Evolutionary conservation across 179 eudicot species (phyloP).

Genomic region (Pouteria campechiana): DNA sequence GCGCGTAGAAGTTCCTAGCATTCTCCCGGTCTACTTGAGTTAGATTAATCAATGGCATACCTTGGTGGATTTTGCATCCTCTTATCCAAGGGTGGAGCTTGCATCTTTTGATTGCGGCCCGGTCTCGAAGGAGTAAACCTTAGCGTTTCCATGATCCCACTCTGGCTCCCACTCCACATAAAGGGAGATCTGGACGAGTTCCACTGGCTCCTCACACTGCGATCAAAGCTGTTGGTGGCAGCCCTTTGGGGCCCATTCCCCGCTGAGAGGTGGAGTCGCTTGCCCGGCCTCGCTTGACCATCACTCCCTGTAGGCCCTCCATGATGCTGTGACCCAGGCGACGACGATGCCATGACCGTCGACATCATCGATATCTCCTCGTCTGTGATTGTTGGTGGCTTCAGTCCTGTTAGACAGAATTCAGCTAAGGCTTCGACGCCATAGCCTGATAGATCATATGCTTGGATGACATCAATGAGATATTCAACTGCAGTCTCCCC

Average conservation of each 20-base stretch:
- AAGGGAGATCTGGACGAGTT: slow-evolving; percentile 20
- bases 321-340: slow-evolving; percentile 1
- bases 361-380: slow-evolving; percentile 14
- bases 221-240: slow-evolving; percentile 21
- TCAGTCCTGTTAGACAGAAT: slow-evolving; percentile 33
- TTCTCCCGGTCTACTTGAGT: too few species aligned
- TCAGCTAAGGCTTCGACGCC: slow-evolving; percentile 33
- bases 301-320: background rate
- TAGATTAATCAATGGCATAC: too few species aligned
- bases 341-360: slow-evolving; percentile 11
- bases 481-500: slow-evolving; percentile 26
- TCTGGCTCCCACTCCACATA: slow-evolving; percentile 20
- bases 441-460: slow-evolving; percentile 24
- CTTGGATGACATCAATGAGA: slow-evolving; percentile 29
- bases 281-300: slow-evolving; percentile 4
- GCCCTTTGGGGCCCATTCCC: background rate
- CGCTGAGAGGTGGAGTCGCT: slow-evolving; percentile 12
- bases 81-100: too few species aligned
- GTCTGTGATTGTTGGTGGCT: slow-evolving; percentile 19
- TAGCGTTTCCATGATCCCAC: slow-evolving; percentile 10
- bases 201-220: slow-evolving; percentile 28
- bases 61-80: too few species aligned
- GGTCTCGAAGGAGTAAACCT: slow-evolving; percentile 17
- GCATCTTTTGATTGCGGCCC: slow-evolving; percentile 5
- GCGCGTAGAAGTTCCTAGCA: too few species aligned